Conservation (phyloP, 2,329 filamentous ascomycete genomes). For the Fusarium haematococcum region DNA sequence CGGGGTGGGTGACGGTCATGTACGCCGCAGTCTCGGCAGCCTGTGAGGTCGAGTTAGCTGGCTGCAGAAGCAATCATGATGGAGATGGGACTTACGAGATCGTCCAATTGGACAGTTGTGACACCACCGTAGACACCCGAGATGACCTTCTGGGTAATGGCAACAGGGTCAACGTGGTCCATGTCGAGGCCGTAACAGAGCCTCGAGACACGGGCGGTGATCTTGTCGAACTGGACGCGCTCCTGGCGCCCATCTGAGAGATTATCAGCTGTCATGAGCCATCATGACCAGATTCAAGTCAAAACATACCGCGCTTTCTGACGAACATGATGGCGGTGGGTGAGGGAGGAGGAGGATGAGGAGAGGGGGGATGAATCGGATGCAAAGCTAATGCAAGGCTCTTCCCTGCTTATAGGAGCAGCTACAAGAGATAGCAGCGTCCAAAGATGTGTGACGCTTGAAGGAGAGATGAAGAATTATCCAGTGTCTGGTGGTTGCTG, state of each 20-base stretch:
- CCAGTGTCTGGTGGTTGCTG: slow-evolving; percentile 25
- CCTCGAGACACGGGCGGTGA: slow-evolving; percentile 97
- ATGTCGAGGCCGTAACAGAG: slow-evolving; percentile 97
- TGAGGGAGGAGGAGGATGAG: slow-evolving; percentile 30
- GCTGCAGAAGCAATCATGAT: slow-evolving; percentile 1
- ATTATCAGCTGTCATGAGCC: slow-evolving; percentile 43
- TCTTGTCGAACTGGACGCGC: slow-evolving; percentile 99
- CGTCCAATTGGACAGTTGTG: slow-evolving; percentile 94
- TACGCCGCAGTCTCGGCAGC: slow-evolving; percentile 98
- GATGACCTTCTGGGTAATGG: slow-evolving; percentile 99
- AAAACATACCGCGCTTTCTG: slow-evolving; percentile 69
- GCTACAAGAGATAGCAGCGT: slow-evolving; percentile 40
- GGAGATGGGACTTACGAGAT: slow-evolving; percentile 77
- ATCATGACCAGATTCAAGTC: neutral
- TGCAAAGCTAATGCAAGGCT: slow-evolving; percentile 37
- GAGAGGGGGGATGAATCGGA: slow-evolving; percentile 35
- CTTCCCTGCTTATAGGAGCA: slow-evolving; percentile 41
- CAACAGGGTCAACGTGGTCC: slow-evolving; percentile 94
- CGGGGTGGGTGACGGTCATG: slow-evolving; percentile 99
- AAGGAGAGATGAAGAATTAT: slow-evolving; percentile 29
- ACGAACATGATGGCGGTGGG: slow-evolving; percentile 66
- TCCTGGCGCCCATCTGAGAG: slow-evolving; percentile 91
- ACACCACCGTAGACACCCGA: slow-evolving; percentile 99
- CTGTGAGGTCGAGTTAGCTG: slow-evolving; percentile 58
- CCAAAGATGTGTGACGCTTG: slow-evolving; percentile 24